Percentiles rank a stretch among this genome's conserved stretches.
Evolutionary conservation across 345 rosid species (phyloP).

Genomic region (Brassica rapa): DNA sequence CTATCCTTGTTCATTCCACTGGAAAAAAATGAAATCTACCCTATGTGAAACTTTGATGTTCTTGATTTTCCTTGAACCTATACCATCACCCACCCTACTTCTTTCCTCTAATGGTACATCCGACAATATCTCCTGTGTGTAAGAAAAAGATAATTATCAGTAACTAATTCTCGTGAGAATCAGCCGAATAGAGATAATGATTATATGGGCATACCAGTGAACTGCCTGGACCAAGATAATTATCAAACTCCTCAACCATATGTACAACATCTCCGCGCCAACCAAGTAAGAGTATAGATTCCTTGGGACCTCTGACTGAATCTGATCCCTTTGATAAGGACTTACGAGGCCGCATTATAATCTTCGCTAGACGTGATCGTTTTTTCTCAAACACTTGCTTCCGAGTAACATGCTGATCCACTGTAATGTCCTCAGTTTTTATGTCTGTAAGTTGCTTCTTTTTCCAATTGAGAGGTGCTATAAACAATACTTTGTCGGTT

Average conservation of each 20-base stretch:
- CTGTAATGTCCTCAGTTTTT: conserved; percentile 40
- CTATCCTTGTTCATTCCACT: conserved; percentile 5
- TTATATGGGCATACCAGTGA: conserved; percentile 55
- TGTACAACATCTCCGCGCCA: conserved; percentile 91
- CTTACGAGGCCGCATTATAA: conserved; percentile 56
- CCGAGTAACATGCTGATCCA: conserved; percentile 39
- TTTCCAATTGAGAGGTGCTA: conserved; percentile 71
- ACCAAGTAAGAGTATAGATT: conserved; percentile 82
- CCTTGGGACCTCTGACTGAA: conserved; percentile 68
- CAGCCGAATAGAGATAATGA: conserved; percentile 2
- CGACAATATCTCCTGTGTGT: conserved; percentile 81
- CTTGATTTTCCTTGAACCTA: conserved; percentile 54
- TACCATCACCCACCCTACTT: conserved; percentile 42
- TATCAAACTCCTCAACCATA: conserved; percentile 92
- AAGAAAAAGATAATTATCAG: background rate
- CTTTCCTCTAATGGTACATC: conserved; percentile 86
- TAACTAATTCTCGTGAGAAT: background rate
- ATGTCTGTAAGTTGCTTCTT: conserved; percentile 50
- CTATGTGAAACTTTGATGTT: conserved; percentile 62
- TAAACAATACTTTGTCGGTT: conserved; percentile 81
- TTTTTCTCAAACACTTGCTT: conserved; percentile 51
- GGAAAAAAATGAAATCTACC: conserved; percentile 46
- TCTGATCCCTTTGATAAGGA: conserved; percentile 82
- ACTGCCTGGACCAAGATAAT: conserved; percentile 96
- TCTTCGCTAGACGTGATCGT: conserved; percentile 49